phyloP scores from a whole-genome alignment of 192 early-diverging fungal species.

The Rhizophlyctis rosea region DNA sequence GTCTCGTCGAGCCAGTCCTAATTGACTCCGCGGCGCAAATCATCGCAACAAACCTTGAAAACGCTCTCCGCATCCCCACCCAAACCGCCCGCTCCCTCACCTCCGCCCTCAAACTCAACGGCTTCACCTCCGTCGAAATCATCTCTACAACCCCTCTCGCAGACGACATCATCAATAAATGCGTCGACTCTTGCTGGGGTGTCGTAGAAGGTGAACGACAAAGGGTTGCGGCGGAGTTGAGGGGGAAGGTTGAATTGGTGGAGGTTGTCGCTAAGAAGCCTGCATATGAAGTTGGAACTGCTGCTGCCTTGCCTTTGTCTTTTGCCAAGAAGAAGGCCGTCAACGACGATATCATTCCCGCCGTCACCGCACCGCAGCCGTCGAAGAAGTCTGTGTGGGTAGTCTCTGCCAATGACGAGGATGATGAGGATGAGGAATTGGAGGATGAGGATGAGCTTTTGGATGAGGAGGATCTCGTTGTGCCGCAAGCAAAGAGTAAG shows the following conservation, averaged over 20 bases:
- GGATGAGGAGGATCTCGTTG: slow-evolving; percentile 77
- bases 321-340: slow-evolving; percentile 71
- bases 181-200: slow-evolving; percentile 58
- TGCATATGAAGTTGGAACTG: slow-evolving; percentile 79
- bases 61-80: slow-evolving; percentile 44
- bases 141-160: slow-evolving; percentile 28
- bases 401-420: slow-evolving; percentile 68
- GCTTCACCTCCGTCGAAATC: slow-evolving; percentile 71
- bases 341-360: background rate
- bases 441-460: slow-evolving; percentile 85
- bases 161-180: slow-evolving; percentile 39
- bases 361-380: slow-evolving; percentile 16
- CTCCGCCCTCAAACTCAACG: slow-evolving; percentile 75
- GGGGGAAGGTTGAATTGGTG: slow-evolving; percentile 47
- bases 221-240: slow-evolving; percentile 25
- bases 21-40: slow-evolving; percentile 29
- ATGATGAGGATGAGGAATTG: slow-evolving; percentile 70
- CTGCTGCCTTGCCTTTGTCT: slow-evolving; percentile 61
- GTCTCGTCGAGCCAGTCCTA: slow-evolving; percentile 68
- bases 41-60: slow-evolving; percentile 6
- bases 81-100: slow-evolving; percentile 60
- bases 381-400: slow-evolving; percentile 63
- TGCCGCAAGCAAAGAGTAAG: slow-evolving; percentile 38
- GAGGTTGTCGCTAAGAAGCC: slow-evolving; percentile 65
- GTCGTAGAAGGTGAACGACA: slow-evolving; percentile 42